Base-by-base conservation (phyloP, 2,329 filamentous ascomycete species). In the Fusarium sororula region DNA sequence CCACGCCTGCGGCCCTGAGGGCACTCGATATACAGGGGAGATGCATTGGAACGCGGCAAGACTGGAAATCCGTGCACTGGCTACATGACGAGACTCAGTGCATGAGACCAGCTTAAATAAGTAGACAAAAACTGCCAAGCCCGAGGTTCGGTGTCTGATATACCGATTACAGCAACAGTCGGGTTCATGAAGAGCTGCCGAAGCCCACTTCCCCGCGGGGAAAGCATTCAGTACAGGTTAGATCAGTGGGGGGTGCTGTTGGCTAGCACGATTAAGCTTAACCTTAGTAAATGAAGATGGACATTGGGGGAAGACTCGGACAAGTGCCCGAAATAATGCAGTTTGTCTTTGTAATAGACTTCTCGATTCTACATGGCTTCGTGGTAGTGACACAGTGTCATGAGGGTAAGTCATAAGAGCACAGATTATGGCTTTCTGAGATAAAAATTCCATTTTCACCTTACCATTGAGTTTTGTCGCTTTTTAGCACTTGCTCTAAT, bases 141-240 rank as follows among this genome's bases (percentile, higher is more conserved):
- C 66, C 64, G 54, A 39, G 66, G 66, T 55, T 69, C 66, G 66
- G 66, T n/a, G 28, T 11, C 48, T 39, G 20, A 48, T 35, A 39
- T 51, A 56, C 66, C 66, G 66, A 68, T 26, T 17, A 32, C n/a
- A 45, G n/a, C 35, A 47, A 10, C 15, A 26, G 37, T 59, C 39
- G 53, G 51, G 22, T 9, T 42, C 51, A 20, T 63, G 18, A 38
- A 48, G 15, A 45, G 20, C 44, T 35, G 28, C 61, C 42, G 44
- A 60, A 48, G 28, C 7, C 37, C 35, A 39, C 54, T 60, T 67
- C 65, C 64, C 64, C 65, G 63, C 53, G 63, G 51, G 51, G 51
- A 44, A 60, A 3, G 5, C 7, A n/a, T 8, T 20, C 37, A 26
- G n/a, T 60, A 26, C 6, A 51, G 64, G 14, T 37, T 66, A 67